Evolutionary conservation across 2,329 filamentous ascomycete species (phyloP), one percentile per base, ranked within the genome.

Genomic region (Trichoderma gracile): DNA sequence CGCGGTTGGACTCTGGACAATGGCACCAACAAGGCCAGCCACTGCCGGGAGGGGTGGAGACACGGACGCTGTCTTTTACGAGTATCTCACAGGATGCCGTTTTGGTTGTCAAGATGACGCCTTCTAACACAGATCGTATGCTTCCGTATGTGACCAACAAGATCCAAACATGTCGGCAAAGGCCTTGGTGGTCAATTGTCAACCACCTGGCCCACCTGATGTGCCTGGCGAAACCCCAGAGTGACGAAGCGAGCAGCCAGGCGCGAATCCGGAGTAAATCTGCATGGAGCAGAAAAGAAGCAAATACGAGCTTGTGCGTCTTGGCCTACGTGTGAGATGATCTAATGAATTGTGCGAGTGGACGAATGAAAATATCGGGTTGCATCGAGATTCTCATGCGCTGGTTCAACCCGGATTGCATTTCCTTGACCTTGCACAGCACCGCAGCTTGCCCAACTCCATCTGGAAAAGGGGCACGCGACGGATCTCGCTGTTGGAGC

Each of bases 391-490:
- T 14, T 14, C 33, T 38, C 33, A 5, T 38, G 33, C 33, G 33
- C 10, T 38, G 33, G 12, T 14, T 38, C 3, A 38, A 14, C 1
- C 33, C 33, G 12, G 33, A 5, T 1, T 14, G 12, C 12, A 14
- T 38, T 10, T 14, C 33, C 33, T 38, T 38, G 12, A 3, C 14
- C 33, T 14, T 38, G 12, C 10, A 5, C 33, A 3, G 10, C 2
- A 5, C 33, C 2, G 10, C 2, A 14, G 15, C 33, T 52, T 25
- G 49, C 8, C 46, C 33, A 5, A 25, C 58, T 23, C 43, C 60
- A 49, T 63, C 43, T 56, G 52, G 60, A 63, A 63, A 63, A 63
- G 50, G 52, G 60, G 60, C 60, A 49, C 60, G 60, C 60, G 60
- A 56, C 60, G 56, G 21, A 10, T 12, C 23, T 43, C 33, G 21